phyloP scores from a whole-genome alignment of 768 basidiomycete genomes.

The Suillus variegatus region DNA sequence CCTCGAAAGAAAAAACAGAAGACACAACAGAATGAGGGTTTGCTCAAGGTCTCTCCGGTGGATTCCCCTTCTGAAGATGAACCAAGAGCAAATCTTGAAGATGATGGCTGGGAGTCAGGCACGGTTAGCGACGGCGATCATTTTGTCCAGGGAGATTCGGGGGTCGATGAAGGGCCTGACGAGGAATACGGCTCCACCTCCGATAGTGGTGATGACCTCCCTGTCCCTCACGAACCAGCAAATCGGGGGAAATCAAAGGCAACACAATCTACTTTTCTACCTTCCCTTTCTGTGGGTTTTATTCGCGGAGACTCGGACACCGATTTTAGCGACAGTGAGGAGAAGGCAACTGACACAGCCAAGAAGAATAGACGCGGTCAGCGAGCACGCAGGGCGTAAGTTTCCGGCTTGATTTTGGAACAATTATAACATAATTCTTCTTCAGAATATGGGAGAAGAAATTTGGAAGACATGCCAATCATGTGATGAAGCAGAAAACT shows the following conservation, averaged over 20 bases:
- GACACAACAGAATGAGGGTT: slow-evolving; percentile 1
- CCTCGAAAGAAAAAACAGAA: slow-evolving; percentile 16
- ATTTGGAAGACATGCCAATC: slow-evolving; percentile 88
- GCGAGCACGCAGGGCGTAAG: slow-evolving; percentile 91
- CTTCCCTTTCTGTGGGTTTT: slow-evolving; percentile 86
- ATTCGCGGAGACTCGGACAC: slow-evolving; percentile 76
- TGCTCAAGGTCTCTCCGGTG: slow-evolving; percentile 12
- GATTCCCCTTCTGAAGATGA: slow-evolving; percentile 10
- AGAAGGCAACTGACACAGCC: slow-evolving; percentile 47
- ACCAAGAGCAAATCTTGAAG: slow-evolving; percentile 23
- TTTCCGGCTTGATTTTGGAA: slow-evolving; percentile 22
- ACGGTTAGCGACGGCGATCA: slow-evolving; percentile 35
- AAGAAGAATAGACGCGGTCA: slow-evolving; percentile 94
- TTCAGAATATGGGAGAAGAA: slow-evolving; percentile 97
- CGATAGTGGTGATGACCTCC: slow-evolving; percentile 21
- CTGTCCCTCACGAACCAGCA: slow-evolving; percentile 18
- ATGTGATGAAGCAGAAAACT: slow-evolving; percentile 64
- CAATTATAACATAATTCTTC: slow-evolving; percentile 4
- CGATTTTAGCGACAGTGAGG: slow-evolving; percentile 72
- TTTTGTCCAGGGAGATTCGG: slow-evolving; percentile 31
- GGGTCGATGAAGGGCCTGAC: slow-evolving; percentile 35
- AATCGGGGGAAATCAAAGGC: slow-evolving; percentile 14
- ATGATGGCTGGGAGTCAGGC: slow-evolving; percentile 45
- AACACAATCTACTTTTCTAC: slow-evolving; percentile 70
- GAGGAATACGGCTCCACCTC: slow-evolving; percentile 39